Base-by-base conservation (phyloP, 805 yeast genomes). In the Myxozyma vanderwaltii region DNA sequence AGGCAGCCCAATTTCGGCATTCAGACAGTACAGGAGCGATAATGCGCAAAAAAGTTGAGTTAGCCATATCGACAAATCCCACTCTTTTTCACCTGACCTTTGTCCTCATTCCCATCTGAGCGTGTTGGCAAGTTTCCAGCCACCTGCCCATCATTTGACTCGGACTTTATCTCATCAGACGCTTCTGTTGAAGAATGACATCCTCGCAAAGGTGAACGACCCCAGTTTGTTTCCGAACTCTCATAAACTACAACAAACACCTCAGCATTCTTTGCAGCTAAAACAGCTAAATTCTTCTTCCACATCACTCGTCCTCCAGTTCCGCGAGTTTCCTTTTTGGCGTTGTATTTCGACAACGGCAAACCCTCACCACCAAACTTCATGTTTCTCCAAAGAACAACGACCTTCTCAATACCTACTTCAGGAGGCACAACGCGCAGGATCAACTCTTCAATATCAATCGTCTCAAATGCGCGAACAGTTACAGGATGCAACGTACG, bases 381-480 rank as follows among this genome's bases (percentile, higher is more conserved):
- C 65, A 61, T 61, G 41, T 61, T 61, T 10, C 65, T 39, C 65
- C 65, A 61, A n/a, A 61, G 54, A 5, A 61, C 65, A 29, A 61
- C 64, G 8, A 56, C 49, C 12, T 39, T 38, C 38, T 54, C 59
- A 27, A 55, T 61, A 6, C 64, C 64, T 21, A 61, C 45, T 36
- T 61, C 60, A 3, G 64, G 63, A 7, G 65, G 65, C n/a, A 61
- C 52, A 13, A 61, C 65, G 17, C 59, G 59, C 29, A 51, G 17
- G n/a, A 59, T 38, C 8, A 61, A 52, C 27, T 61, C 65, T 39
- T 61, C 65, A 23, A 61, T 59, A 31, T 61, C 65, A 48, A 61
- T 61, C 31, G 65, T 61, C 52, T 61, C 65, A 39, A 61, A 61
- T 8, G 65, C 64, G 31, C 65, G 65, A 4, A 61, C 65, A n/a